These are phyloP conservation scores for Coccomyxa sp. DNA, from an alignment of 139 green algal genomes.

Conservation along the genomic window DNA sequence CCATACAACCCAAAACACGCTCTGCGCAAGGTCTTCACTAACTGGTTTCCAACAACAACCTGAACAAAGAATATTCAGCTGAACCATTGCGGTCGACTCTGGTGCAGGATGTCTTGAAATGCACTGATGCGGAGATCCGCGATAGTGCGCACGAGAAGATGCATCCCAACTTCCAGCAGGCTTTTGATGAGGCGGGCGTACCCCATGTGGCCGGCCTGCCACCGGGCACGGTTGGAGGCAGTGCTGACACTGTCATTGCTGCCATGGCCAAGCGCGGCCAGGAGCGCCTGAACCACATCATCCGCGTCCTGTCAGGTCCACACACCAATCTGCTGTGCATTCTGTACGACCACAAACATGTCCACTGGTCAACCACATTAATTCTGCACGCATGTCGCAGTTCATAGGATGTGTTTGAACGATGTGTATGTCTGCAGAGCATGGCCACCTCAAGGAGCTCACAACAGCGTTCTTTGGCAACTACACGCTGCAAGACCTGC, in stretches of 20 bases:
- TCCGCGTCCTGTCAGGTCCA: slow-evolving; percentile 15
- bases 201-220: not conserved
- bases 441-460: not conserved
- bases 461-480: slow-evolving; percentile 22
- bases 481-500: slow-evolving; percentile 31
- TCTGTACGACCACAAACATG: no score
- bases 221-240: not conserved
- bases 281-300: slow-evolving; percentile 13
- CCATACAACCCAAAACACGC: not conserved
- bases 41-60: no score
- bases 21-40: not conserved
- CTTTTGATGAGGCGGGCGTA: slow-evolving; percentile 20
- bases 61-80: no score
- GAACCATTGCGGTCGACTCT: not conserved
- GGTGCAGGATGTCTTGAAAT: not conserved
- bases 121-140: slow-evolving; percentile 3
- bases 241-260: not conserved
- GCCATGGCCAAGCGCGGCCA: slow-evolving; percentile 9
- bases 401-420: not conserved
- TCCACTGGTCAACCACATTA: no score
- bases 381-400: not conserved
- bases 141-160: slow-evolving; percentile 6
- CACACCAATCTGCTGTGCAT: not conserved
- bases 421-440: not conserved
- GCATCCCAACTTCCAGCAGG: slow-evolving; percentile 14